Evolutionary conservation across 306 rosid species (phyloP), one percentile per base, ranked within the genome.

Genomic region (Cucurbita ficifolia): DNA sequence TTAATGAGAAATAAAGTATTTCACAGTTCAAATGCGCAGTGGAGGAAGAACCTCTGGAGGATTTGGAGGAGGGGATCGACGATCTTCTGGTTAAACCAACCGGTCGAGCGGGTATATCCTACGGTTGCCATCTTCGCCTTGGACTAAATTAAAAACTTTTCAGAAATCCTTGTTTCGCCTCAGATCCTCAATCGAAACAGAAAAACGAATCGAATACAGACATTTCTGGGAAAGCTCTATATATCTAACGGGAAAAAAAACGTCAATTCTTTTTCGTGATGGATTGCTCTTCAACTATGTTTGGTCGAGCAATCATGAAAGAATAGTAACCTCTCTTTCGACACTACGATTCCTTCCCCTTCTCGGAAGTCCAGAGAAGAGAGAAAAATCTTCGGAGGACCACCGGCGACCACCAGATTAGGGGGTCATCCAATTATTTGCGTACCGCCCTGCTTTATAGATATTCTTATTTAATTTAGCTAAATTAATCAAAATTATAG

Each of bases 1-100:
- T 45, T 33, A 49, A 22, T 5, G 9, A 36, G 24, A 35, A 17
- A 70, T 3, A 39, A n/a, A 17, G 45, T 14, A 22, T 68, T 68
- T 46, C 40, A 24, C 6, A 67, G 35, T 68, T 24, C 4, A 40
- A 76, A 79, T 50, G 42, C 33, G 64, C 54, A 49, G 10, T 29
- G n/a, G 71, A 70, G 13, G 38, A 63, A 56, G 35, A 48, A 92
- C 98, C 92, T 87, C 70, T 86, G 92, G 60, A 92, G 82, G 76
- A 92, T 90, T 71, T 81, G 65, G 60, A 82, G 58, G 60, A 92
- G 86, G 54, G 98, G 98, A 79, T 88, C 91, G 18, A 77, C 85
- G 77, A 92, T 40, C 81, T 88, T 92, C 53, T 45, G 81, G 29
- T 83, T 84, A 64, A 92, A 75, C 98, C 98, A 92, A 78, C 61